Conservation (phyloP, 2,329 filamentous ascomycete species). For the Ceratocystis alfenasii region DNA sequence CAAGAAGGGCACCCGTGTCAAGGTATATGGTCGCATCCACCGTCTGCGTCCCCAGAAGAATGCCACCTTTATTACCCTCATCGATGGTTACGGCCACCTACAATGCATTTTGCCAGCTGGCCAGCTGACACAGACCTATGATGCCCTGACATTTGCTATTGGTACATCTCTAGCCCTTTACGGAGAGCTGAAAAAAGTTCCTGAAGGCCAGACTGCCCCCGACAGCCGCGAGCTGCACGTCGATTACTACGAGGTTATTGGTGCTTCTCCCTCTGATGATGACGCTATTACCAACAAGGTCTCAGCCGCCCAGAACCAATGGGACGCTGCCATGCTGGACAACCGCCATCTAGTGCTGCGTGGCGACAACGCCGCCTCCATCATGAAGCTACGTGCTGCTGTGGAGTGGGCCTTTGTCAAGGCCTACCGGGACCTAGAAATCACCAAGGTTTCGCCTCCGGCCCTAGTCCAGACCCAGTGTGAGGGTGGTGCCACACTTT, state of each 20-base stretch:
- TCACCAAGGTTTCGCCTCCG: conserved; percentile 77
- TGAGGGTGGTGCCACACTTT: conserved; percentile 83
- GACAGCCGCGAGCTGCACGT: conserved; percentile 79
- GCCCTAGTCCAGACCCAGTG: conserved; percentile 92
- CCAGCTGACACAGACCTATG: conserved; percentile 80
- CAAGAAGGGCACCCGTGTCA: conserved; percentile 59
- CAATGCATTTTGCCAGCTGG: conserved; percentile 70
- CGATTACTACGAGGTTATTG: conserved; percentile 75
- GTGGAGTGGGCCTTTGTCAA: conserved; percentile 71
- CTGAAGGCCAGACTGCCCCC: conserved; percentile 63
- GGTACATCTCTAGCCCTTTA: conserved; percentile 78
- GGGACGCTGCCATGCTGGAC: conserved; percentile 59
- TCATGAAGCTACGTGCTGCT: conserved; percentile 76
- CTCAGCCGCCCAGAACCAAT: conserved; percentile 36
- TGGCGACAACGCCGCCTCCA: conserved; percentile 68
- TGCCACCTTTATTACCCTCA: conserved; percentile 73
- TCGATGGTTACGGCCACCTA: conserved; percentile 65
- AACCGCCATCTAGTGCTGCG: conserved; percentile 75
- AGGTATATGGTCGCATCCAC: conserved; percentile 73
- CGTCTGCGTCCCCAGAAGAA: conserved; percentile 71
- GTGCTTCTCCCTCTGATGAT: conserved; percentile 69
- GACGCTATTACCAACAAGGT: conserved; percentile 81
- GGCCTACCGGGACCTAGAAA: conserved; percentile 62
- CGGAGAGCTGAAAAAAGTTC: conserved; percentile 74
- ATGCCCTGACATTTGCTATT: conserved; percentile 70